Conservation (phyloP, 371 early-diverging fungal species). For the Mortierella sp. region DNA sequence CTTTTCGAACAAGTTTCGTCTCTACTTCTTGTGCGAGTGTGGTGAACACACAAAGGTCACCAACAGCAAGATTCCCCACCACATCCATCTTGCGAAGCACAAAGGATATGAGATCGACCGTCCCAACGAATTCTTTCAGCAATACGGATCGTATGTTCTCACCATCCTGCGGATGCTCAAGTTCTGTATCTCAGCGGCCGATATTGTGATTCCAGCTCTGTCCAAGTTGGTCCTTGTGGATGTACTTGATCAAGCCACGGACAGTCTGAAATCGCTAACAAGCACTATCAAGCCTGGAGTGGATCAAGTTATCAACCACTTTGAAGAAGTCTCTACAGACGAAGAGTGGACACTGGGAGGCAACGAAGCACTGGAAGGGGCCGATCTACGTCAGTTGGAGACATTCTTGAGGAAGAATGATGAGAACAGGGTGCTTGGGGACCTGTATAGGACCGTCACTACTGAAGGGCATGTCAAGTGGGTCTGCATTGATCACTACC, state of each 20-base stretch:
- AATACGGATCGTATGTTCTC: conserved; percentile 11
- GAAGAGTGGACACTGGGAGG: too few species aligned
- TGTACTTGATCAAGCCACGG: too few species aligned
- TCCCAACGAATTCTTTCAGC: conserved; percentile 9
- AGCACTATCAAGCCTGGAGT: neutral
- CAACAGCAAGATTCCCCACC: conserved; percentile 13
- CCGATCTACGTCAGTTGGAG: conserved; percentile 18
- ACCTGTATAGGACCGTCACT: conserved; percentile 16
- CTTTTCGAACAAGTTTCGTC: conserved; percentile 15
- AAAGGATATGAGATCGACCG: conserved; percentile 11
- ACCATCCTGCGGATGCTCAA: conserved; percentile 15
- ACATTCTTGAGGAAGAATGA: conserved; percentile 17
- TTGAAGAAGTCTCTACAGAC: too few species aligned
- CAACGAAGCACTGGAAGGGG: too few species aligned
- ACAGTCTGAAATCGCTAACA: neutral
- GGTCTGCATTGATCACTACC: conserved; percentile 33
- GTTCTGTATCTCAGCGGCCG: conserved; percentile 8
- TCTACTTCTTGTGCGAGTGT: conserved; percentile 21
- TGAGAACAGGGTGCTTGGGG: neutral
- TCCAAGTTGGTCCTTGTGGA: neutral
- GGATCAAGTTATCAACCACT: neutral
- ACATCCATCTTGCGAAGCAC: conserved; percentile 24
- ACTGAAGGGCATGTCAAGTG: conserved; percentile 17
- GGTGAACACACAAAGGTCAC: conserved; percentile 12
- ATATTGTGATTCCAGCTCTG: conserved; percentile 9